Evolutionary conservation across 352 stramenopile genomes (phyloP).

Genomic region (Pythium dissimile): DNA sequence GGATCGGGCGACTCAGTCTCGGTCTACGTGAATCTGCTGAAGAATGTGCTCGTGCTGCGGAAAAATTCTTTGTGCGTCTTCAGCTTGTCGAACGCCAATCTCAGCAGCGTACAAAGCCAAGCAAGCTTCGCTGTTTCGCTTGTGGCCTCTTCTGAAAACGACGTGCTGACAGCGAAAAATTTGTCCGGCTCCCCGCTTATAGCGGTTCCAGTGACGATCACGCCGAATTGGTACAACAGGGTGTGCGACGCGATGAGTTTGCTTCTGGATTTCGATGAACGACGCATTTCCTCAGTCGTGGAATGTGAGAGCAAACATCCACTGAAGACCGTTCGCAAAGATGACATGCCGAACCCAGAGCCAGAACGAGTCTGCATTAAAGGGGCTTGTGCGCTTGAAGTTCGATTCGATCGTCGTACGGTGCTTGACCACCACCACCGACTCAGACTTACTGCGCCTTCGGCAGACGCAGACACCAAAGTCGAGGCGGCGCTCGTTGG

Average conservation of each 20-base stretch:
- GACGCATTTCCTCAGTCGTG: conserved; percentile 29
- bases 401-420: conserved; percentile 62
- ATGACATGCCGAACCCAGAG: too few species aligned
- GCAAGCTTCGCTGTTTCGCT: background rate
- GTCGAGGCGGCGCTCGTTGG: conserved; percentile 6
- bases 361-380: conserved; percentile 31
- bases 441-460: conserved; percentile 11
- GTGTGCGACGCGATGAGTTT: conserved; percentile 49
- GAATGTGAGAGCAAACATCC: conserved; percentile 58
- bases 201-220: conserved; percentile 24
- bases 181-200: conserved; percentile 35
- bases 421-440: conserved; percentile 28
- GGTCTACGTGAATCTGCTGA: conserved; percentile 3
- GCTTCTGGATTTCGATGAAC: conserved; percentile 54
- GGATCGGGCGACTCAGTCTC: conserved; percentile 36
- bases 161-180: background rate
- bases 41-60: conserved; percentile 2
- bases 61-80: conserved; percentile 8
- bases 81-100: background rate
- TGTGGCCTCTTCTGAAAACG: background rate
- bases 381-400: conserved; percentile 59
- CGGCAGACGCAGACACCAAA: background rate
- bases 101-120: background rate
- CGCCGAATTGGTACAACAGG: conserved; percentile 61
- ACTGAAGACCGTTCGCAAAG: conserved; percentile 9